Conservation (phyloP, 371 early-diverging fungal genomes). For the Mortierella polycephala region DNA sequence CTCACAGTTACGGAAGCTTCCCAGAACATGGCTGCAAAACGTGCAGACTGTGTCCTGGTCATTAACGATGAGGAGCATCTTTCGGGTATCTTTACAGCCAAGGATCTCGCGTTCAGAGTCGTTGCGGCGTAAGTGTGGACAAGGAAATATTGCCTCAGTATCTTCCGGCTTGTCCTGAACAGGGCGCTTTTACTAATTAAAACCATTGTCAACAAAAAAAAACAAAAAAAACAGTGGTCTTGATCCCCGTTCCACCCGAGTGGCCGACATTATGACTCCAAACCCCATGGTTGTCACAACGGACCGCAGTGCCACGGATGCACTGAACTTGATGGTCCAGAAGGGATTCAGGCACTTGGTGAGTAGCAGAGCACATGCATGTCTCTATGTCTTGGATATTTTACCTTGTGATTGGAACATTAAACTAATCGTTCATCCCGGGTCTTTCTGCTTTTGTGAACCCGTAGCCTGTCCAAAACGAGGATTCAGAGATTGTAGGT, state of each 20-base stretch:
- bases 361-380: too few species aligned
- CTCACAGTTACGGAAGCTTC: slow-evolving; percentile 92
- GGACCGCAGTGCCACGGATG: slow-evolving; percentile 90
- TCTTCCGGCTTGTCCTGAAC: neutral
- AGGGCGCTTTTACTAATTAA: slow-evolving; percentile 10
- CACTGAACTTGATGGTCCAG: slow-evolving; percentile 93
- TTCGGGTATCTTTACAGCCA: slow-evolving; percentile 93
- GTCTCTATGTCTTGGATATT: too few species aligned
- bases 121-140: slow-evolving; percentile 71
- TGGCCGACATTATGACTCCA: slow-evolving; percentile 91
- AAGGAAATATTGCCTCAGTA: neutral
- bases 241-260: slow-evolving; percentile 80
- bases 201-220: neutral
- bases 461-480: slow-evolving; percentile 88
- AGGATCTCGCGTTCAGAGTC: slow-evolving; percentile 86
- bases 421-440: too few species aligned
- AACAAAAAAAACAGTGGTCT: slow-evolving; percentile 63
- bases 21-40: slow-evolving; percentile 97
- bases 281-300: slow-evolving; percentile 88
- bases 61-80: slow-evolving; percentile 93
- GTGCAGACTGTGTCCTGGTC: slow-evolving; percentile 94
- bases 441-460: too few species aligned
- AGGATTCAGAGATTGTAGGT: slow-evolving; percentile 93
- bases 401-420: neutral
- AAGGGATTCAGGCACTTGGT: slow-evolving; percentile 94